Evolutionary conservation across 495 filamentous ascomycete species (phyloP), one percentile per base, ranked within the genome.

Genomic region (Aspergillus panamensis): DNA sequence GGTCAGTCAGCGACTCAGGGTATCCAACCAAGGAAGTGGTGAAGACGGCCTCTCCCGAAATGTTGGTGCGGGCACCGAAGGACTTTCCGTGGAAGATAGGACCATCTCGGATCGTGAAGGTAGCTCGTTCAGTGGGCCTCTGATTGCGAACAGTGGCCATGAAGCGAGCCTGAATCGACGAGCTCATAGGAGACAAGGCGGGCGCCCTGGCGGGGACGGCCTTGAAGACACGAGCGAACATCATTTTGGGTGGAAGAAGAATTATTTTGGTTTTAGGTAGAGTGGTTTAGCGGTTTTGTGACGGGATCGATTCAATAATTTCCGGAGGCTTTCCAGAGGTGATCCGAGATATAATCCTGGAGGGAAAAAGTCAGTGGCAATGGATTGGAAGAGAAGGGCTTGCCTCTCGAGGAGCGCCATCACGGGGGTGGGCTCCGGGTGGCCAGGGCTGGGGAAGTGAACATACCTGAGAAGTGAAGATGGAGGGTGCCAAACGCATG

Each of bases 291-390:
- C n/a, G 42, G 35, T 54, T 60, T 48, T 45, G 25, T 0, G 42
- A 20, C 45, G 57, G 25, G 51, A 63, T 69, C 60, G 60, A 53
- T 82, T 89, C 80, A 92, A 17, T 49, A 65, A 77, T 88, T 90
- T 64, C 82, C 83, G 63, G 84, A 87, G 73, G 94, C 87, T 84
- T 96, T 96, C 94, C 94, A 98, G 80, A 98, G 86, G 81, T 98
- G 94, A 84, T 96, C 92, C 88, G 91, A 96, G 81, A 96, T 89
- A 81, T 96, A 96, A 83, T 96, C 91, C 91, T 94, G 69, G 25
- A 53, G 61, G 56, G 40, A 60, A n/a, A 52, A 10, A 35, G n/a
- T 58, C 31, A 69, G 73, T 64, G 49, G n/a, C 9, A 30, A 42
- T 54, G 31, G 32, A 50, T 25, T 25, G 25, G 14, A 12, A 29